A percentile compares a stretch with the other conserved stretches of the same genome.
Evolutionary conservation across 2,329 filamentous ascomycete genomes (phyloP).

Genomic region (Claviceps spartinae): DNA sequence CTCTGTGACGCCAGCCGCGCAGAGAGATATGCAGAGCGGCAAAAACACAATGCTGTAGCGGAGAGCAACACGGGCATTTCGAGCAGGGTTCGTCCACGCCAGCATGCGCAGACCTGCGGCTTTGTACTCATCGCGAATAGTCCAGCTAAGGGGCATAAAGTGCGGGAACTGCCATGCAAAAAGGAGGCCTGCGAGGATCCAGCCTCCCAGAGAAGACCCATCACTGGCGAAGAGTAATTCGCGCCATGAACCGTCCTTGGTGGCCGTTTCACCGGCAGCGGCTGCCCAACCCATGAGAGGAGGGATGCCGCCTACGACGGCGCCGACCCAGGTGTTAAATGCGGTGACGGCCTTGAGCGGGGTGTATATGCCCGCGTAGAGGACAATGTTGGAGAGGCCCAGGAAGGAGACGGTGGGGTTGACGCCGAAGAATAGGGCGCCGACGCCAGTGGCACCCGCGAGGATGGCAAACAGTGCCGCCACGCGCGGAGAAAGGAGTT

Average conservation of each 20-base stretch:
- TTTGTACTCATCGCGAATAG: slow-evolving; percentile 81
- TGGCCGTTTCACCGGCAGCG: slow-evolving; percentile 77
- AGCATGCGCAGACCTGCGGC: slow-evolving; percentile 58
- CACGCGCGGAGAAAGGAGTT: slow-evolving; percentile 55
- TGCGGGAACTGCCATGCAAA: slow-evolving; percentile 98
- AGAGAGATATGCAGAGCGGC: slow-evolving; percentile 71
- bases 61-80: slow-evolving; percentile 76
- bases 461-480: slow-evolving; percentile 69
- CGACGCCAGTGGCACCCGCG: slow-evolving; percentile 55
- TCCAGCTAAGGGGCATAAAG: slow-evolving; percentile 88
- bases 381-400: slow-evolving; percentile 67
- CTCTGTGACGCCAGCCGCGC: slow-evolving; percentile 68
- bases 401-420: slow-evolving; percentile 87
- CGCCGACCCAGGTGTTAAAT: slow-evolving; percentile 90
- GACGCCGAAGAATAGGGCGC: slow-evolving; percentile 72
- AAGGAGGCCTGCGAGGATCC: slow-evolving; percentile 71
- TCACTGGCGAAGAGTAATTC: slow-evolving; percentile 59
- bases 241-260: slow-evolving; percentile 58
- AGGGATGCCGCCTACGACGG: slow-evolving; percentile 82
- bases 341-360: slow-evolving; percentile 78
- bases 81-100: slow-evolving; percentile 71
- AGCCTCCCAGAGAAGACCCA: slow-evolving; percentile 60
- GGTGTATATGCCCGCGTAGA: slow-evolving; percentile 90
- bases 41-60: slow-evolving; percentile 78
- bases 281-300: slow-evolving; percentile 98